These are phyloP conservation scores for Nakazawaea ambrosiae DNA, from an alignment of 805 yeast species.

Conservation along the genomic window DNA sequence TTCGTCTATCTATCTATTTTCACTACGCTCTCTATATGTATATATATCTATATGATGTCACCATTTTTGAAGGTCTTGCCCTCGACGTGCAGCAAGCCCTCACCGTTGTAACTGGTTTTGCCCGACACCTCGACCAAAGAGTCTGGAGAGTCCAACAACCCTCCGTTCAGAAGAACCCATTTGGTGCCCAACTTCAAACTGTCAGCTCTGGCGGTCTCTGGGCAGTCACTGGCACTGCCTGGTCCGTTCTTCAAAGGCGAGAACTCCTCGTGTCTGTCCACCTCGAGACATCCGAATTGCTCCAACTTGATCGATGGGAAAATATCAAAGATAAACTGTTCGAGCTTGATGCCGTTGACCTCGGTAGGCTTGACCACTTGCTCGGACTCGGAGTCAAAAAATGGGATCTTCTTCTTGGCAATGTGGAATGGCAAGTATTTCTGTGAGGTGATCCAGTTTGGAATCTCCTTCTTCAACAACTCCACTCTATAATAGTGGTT, in stretches of 20 bases:
- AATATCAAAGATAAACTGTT: slow-evolving; percentile 95
- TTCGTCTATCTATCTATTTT: too few species aligned
- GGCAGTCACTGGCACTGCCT: slow-evolving; percentile 77
- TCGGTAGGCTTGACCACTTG: slow-evolving; percentile 50
- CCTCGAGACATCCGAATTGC: slow-evolving; percentile 89
- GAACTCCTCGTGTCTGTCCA: slow-evolving; percentile 76
- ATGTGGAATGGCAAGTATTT: slow-evolving; percentile 83
- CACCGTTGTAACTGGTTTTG: slow-evolving; percentile 67
- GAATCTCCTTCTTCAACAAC: slow-evolving; percentile 53
- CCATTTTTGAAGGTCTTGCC: slow-evolving; percentile 28
- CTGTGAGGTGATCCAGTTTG: slow-evolving; percentile 63
- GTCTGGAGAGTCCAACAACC: slow-evolving; percentile 35
- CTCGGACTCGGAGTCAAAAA: slow-evolving; percentile 41
- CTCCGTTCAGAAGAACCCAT: slow-evolving; percentile 77
- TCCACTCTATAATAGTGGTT: slow-evolving; percentile 90
- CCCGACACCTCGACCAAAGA: slow-evolving; percentile 73
- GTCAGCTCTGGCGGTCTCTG: slow-evolving; percentile 69
- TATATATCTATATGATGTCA: slow-evolving; percentile 11
- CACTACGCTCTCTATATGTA: too few species aligned
- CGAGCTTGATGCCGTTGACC: slow-evolving; percentile 90
- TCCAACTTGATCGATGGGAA: slow-evolving; percentile 68
- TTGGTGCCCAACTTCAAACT: slow-evolving; percentile 59
- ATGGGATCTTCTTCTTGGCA: slow-evolving; percentile 83
- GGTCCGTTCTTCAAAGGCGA: slow-evolving; percentile 91
- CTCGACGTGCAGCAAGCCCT: slow-evolving; percentile 51